Evolutionary conservation across 2,329 filamentous ascomycete species (phyloP), one percentile per base, ranked within the genome.

Genomic region (Mycosphaerelloides madeirae): DNA sequence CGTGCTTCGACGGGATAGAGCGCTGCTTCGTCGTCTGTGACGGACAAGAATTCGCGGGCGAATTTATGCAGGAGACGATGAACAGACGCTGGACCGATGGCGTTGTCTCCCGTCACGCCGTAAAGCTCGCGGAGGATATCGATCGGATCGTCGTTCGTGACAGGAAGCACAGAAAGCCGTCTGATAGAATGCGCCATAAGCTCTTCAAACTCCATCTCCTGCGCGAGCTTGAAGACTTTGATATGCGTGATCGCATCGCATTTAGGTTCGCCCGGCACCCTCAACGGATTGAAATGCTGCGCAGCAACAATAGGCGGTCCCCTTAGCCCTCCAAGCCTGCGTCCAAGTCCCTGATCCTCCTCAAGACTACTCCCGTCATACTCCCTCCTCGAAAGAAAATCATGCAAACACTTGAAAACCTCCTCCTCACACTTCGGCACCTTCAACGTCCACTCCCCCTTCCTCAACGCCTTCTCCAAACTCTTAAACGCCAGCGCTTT

Each of bases 131-230:
- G 45, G n/a, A 71, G 60, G 0, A 64, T 44, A 6, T 38, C 44
- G 19, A 71, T 55, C 9, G 67, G 66, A 37, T 69, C 61, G 41
- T 69, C 65, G 22, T 52, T 46, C 2, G 63, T 64, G 29, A 54
- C 45, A 12, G 52, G 49, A 29, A 65, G 58, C 0, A 49, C 38
- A 40, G 62, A 62, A 31, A 71, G 52, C 2, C 65, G 57, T 1
- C 59, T 37, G 7, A 71, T 49, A 4, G 65, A 63, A 22, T 65
- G 56, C 1, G 37, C 46, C 29, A 60, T 59, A 29, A 69, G 55
- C 35, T 71, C 68, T 12, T 60, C 54, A 43, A 70, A 69, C 15
- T 60, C 56, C 48, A 68, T 59, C 2, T 49, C 43, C 20, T 49
- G 52, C 8, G 62, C 66, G 4, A 66, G 50, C 46, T 65, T 65